Base-by-base conservation (phyloP, 148 eudicot genomes). In the Pharnaceum exiguum region DNA sequence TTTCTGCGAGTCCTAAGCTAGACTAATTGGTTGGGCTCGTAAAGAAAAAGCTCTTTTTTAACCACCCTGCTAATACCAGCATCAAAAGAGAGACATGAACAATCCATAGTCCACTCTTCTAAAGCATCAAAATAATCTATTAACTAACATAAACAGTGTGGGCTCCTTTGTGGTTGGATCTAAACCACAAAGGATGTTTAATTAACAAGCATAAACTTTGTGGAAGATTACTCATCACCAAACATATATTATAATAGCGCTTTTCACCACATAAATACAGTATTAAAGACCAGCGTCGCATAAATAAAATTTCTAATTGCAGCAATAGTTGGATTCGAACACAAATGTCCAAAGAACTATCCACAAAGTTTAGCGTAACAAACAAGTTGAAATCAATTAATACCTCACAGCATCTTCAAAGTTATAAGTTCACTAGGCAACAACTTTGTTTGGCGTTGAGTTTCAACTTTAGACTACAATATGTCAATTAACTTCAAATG, bases 221-320 rank as follows among this genome's bases (percentile, higher is more conserved):
- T 35, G 61, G 40, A 60, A 36, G 24, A 55, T 35, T 53, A 54
- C 66, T 60, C 54, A 52, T 44, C 48, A 53, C 60, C 66, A 60
- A 68, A 51, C 10, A 7, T n/a, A 18, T 9, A 56, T 36, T 37
- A n/a, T 8, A 25, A 48, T 52, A 49, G 38, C 24, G 15, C 19
- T 32, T 53, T 45, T 19, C 44, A 59, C 16, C 33, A 29, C 46
- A 58, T 6, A 18, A 39, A 25, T 17, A 38, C 40, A 17, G 19
- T 17, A 21, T 12, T 5, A 1, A 13, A 30, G 18, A 22, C 15
- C n/a, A 23, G 11, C n/a, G n/a, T n/a, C n/a, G n/a, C n/a, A n/a
- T 12, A 23, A 8, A 33, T 28, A 23, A 23, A 3, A n/a, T 4
- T 55, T 13, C 7, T 51, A 13, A 29, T 10, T 13, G 2, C 17